Base-by-base conservation (phyloP, 1,139 yeast genomes). In the Blastobotrys proliferans region DNA sequence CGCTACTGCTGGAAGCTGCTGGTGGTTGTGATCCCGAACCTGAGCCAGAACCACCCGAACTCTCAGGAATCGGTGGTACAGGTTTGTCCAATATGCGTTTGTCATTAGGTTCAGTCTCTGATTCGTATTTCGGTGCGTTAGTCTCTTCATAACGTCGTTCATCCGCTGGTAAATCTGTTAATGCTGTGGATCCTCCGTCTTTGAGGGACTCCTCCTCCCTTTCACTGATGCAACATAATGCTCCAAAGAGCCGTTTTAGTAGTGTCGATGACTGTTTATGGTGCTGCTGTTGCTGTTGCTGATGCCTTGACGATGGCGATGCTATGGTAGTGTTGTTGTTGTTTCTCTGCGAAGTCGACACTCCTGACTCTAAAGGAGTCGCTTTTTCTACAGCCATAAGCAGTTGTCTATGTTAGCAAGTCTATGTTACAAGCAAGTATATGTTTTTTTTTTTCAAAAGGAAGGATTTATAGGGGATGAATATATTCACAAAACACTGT, bases 1-100 rank as follows among this genome's bases (percentile, higher is more conserved):
- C n/a, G n/a, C n/a, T n/a, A n/a, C n/a, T n/a, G n/a, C n/a, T n/a
- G n/a, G n/a, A n/a, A n/a, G n/a, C n/a, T n/a, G n/a, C n/a, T n/a
- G n/a, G n/a, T n/a, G n/a, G n/a, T n/a, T n/a, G n/a, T n/a, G n/a
- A n/a, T n/a, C n/a, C n/a, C n/a, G n/a, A n/a, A n/a, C n/a, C n/a
- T n/a, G n/a, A n/a, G n/a, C n/a, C 19, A 16, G 20, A n/a, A 35
- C 21, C 22, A 41, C 46, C 13, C 34, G 44, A 18, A 35, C 6
- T 8, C 17, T 17, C 33, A 3, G 54, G 53, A 22, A 51, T 35
- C 11, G 54, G 53, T 2, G 55, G 55, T n/a, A 51, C 51, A 3
- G 55, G 55, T 38, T 51, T 51, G 41, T 49, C 51, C 13, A 51
- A 44, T 28, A 44, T 44, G 36, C 43, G 43, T 13, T 36, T 28